Percentiles rank a stretch among this genome's conserved stretches.
These are phyloP conservation scores for Didymella arachidicola DNA, from an alignment of 2,329 filamentous ascomycete genomes.

Conservation along the genomic window DNA sequence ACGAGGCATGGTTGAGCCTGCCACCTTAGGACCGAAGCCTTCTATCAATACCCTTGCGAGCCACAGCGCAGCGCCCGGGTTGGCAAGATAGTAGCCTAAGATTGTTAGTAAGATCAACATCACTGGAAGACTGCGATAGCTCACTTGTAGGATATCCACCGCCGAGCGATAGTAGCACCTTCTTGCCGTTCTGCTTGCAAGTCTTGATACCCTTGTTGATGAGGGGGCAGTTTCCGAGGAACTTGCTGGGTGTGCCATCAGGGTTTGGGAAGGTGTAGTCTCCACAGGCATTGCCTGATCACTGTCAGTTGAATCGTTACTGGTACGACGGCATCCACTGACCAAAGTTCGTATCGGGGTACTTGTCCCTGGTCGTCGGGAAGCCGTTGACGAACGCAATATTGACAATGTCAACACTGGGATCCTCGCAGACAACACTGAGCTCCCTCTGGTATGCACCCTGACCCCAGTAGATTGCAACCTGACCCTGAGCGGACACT, in stretches of 20 bases:
- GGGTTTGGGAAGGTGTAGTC: slow-evolving; percentile 45
- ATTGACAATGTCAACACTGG: slow-evolving; percentile 63
- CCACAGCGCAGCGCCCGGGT: slow-evolving; percentile 50
- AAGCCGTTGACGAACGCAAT: slow-evolving; percentile 64
- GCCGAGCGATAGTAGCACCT: slow-evolving; percentile 57
- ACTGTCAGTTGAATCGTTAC: slow-evolving; percentile 2
- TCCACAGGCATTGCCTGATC: slow-evolving; percentile 55
- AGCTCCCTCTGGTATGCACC: slow-evolving; percentile 59
- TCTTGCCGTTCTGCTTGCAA: slow-evolving; percentile 48
- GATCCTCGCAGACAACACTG: slow-evolving; percentile 60
- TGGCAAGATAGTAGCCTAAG: slow-evolving; percentile 54
- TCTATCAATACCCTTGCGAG: slow-evolving; percentile 61
- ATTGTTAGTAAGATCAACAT: slow-evolving; percentile 25
- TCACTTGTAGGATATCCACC: slow-evolving; percentile 45
- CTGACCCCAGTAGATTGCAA: slow-evolving; percentile 66
- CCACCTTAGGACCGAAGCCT: slow-evolving; percentile 57
- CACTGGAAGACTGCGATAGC: background rate
- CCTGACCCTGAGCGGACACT: slow-evolving; percentile 55
- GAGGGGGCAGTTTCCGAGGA: slow-evolving; percentile 55
- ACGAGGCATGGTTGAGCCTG: slow-evolving; percentile 49
- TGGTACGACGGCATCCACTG: slow-evolving; percentile 30
- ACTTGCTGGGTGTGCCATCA: slow-evolving; percentile 49
- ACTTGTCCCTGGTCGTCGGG: slow-evolving; percentile 57
- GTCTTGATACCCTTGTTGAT: slow-evolving; percentile 48
- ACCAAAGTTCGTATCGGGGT: slow-evolving; percentile 64